phyloP scores from a whole-genome alignment of 2,329 filamentous ascomycete genomes.

The Venturia carpophila region DNA sequence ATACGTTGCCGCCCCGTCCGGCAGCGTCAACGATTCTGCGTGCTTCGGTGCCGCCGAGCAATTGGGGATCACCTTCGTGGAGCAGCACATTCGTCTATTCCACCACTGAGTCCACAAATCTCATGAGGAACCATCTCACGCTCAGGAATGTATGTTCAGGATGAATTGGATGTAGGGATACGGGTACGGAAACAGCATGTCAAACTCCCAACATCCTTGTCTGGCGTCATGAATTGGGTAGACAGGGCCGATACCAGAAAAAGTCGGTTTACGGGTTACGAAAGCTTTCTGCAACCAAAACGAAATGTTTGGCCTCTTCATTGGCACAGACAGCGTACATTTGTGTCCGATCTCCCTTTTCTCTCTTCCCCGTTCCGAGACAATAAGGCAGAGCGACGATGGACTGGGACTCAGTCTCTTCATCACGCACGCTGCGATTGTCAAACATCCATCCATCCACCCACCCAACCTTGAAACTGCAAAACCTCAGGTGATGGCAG shows the following conservation, averaged over 20 bases:
- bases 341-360: no score
- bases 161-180: neutral
- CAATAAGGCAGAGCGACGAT: no score
- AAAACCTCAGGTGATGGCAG: no score
- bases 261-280: neutral
- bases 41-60: conserved; percentile 88
- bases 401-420: no score
- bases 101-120: conserved; percentile 60
- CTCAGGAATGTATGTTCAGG: neutral
- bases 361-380: no score
- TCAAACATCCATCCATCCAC: no score
- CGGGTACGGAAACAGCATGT: neutral
- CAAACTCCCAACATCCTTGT: neutral
- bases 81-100: conserved; percentile 91
- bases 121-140: neutral
- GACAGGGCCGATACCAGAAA: neutral
- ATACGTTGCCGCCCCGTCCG: conserved; percentile 89
- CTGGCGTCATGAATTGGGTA: neutral
- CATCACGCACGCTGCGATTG: no score
- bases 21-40: conserved; percentile 56
- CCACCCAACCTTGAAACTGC: no score
- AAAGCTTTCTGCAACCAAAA: no score
- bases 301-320: no score
- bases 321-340: no score
- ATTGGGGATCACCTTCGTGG: conserved; percentile 85